Conservation (phyloP, 306 rosid genomes). For the Potentilla sterilis region DNA sequence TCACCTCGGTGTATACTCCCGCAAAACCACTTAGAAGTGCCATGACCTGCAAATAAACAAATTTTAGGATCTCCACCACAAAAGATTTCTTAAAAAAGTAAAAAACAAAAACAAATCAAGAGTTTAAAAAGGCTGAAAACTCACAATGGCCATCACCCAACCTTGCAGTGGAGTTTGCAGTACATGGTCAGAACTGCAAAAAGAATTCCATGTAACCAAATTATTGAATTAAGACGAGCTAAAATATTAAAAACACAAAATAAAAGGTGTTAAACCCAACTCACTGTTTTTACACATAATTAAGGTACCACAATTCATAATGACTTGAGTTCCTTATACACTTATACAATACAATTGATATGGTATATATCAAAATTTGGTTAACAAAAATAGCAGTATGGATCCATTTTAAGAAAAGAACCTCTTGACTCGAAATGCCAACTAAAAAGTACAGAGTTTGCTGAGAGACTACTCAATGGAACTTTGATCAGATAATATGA, state of each 20-base stretch:
- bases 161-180: conserved; percentile 95
- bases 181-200: conserved; percentile 81
- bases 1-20: conserved; percentile 93
- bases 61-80: conserved; percentile 12
- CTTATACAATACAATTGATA: not conserved
- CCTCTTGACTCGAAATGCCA: conserved; percentile 8
- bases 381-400: not conserved
- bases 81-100: not conserved
- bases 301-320: conserved; percentile 3
- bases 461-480: not conserved
- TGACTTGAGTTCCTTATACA: conserved; percentile 11
- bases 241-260: conserved; percentile 5
- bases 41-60: conserved; percentile 62
- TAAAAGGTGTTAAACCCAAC: conserved; percentile 5
- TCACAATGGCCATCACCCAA: conserved; percentile 95
- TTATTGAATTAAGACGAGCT: not conserved
- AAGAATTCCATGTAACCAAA: conserved; percentile 2
- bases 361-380: conserved; percentile 1
- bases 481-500: conserved; percentile 19
- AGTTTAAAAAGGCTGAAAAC: conserved; percentile 40
- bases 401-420: not conserved
- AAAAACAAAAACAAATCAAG: not conserved
- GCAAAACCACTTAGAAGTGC: conserved; percentile 98
- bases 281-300: conserved; percentile 11
- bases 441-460: not conserved